A percentile compares a stretch with the other conserved stretches of the same genome.
These are phyloP conservation scores for Citrus trifoliata DNA, from an alignment of 345 rosid genomes.

Conservation along the genomic window DNA sequence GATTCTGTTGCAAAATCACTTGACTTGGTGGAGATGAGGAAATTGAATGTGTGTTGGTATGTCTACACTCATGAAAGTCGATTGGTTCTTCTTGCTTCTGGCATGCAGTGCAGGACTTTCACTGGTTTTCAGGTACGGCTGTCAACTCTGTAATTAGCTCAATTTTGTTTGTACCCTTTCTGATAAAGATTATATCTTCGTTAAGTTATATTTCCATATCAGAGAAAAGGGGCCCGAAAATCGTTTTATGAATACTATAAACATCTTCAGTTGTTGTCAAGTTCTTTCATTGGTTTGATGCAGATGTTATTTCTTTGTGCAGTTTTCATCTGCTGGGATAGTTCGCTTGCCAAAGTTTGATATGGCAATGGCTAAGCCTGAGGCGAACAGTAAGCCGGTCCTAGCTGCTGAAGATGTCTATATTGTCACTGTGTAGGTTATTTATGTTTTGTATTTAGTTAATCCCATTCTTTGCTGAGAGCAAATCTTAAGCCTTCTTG, in stretches of 20 bases:
- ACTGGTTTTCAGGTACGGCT: constrained; percentile 81
- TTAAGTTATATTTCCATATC: background rate
- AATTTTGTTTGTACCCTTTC: background rate
- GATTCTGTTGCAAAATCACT: constrained; percentile 61
- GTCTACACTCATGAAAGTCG: constrained; percentile 94
- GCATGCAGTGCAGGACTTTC: constrained; percentile 90
- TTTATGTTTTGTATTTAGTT: constrained; percentile 11
- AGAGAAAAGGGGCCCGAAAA: background rate
- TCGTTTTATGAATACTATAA: background rate
- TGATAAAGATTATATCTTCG: constrained; percentile 2
- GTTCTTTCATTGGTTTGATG: constrained; percentile 16
- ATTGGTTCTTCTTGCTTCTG: constrained; percentile 95
- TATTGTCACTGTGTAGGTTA: constrained; percentile 79
- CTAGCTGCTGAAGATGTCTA: constrained; percentile 81
- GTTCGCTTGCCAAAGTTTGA: constrained; percentile 93
- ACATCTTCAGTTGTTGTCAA: background rate
- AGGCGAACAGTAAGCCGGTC: constrained; percentile 84
- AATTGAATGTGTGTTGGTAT: constrained; percentile 74
- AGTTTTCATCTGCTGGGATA: constrained; percentile 93
- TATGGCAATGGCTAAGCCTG: constrained; percentile 88
- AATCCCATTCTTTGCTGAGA: constrained; percentile 1
- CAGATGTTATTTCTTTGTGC: constrained; percentile 31
- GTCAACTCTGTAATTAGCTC: constrained; percentile 1
- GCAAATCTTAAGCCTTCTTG: constrained; percentile 12
- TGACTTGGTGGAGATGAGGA: constrained; percentile 76